Conservation (phyloP, 2,329 filamentous ascomycete species). For the Pseudocercospora macadamiae region DNA sequence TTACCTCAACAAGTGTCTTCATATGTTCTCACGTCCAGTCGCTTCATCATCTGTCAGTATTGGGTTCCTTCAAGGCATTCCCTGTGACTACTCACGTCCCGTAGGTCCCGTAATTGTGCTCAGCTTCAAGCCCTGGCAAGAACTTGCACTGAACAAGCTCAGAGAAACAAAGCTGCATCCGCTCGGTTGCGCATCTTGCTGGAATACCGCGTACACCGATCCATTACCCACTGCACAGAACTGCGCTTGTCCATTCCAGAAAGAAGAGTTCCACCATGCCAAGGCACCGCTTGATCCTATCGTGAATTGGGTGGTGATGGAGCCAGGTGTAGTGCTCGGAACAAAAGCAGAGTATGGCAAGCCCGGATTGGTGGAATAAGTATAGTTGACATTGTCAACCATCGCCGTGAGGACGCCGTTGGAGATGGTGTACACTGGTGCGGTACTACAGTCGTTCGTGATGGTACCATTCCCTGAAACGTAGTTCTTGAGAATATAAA, state of each 20-base stretch:
- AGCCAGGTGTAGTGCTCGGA: slow-evolving; percentile 31
- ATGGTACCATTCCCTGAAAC: slow-evolving; percentile 33
- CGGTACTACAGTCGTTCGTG: slow-evolving; percentile 36
- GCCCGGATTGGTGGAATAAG: slow-evolving; percentile 33
- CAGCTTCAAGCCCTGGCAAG: slow-evolving; percentile 28
- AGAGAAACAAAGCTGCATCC: slow-evolving; percentile 34
- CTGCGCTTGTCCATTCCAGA: slow-evolving; percentile 34
- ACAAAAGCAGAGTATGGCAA: slow-evolving; percentile 30
- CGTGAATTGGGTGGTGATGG: slow-evolving; percentile 32
- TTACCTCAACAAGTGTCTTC: background rate
- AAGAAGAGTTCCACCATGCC: slow-evolving; percentile 32
- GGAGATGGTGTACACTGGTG: slow-evolving; percentile 33
- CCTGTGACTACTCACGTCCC: background rate
- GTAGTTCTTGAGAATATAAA: slow-evolving; percentile 29
- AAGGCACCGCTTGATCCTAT: slow-evolving; percentile 27
- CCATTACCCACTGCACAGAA: slow-evolving; percentile 37
- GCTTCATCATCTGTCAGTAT: background rate
- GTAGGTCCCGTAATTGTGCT: slow-evolving; percentile 27
- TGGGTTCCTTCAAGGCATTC: background rate
- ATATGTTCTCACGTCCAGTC: background rate
- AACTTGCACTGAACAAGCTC: slow-evolving; percentile 31
- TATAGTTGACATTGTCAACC: slow-evolving; percentile 30
- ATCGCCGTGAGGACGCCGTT: slow-evolving; percentile 34
- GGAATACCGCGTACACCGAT: slow-evolving; percentile 35
- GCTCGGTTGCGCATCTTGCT: slow-evolving; percentile 27